Evolutionary conservation across 2,329 filamentous ascomycete species (phyloP).

Genomic region (Fusarium guadeloupense): DNA sequence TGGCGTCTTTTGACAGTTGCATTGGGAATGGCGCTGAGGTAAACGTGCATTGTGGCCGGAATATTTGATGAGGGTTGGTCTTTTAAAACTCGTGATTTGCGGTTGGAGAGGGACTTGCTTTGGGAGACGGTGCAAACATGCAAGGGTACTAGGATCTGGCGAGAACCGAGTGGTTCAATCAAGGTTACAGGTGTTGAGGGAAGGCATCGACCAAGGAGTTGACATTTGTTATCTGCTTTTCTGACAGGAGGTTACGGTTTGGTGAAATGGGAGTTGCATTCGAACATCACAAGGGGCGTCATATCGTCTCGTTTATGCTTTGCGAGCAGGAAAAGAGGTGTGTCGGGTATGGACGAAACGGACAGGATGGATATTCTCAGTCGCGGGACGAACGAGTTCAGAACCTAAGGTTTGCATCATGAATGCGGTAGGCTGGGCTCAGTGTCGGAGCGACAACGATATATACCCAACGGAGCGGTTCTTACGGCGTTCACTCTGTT

Average conservation of each 20-base stretch:
- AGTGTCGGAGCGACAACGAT: conserved; percentile 30
- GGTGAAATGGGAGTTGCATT: conserved; percentile 43
- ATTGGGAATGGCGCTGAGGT: conserved; percentile 43
- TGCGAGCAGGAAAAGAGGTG: conserved; percentile 22
- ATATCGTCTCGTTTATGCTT: conserved; percentile 39
- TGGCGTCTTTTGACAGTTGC: conserved; percentile 34
- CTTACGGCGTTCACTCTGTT: conserved; percentile 37
- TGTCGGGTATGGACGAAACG: conserved; percentile 25
- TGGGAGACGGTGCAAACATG: conserved; percentile 13
- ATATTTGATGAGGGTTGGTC: conserved; percentile 23
- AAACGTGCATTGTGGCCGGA: conserved; percentile 37
- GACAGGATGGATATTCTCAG: conserved; percentile 26
- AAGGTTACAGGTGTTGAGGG: conserved; percentile 33
- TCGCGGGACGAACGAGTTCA: conserved; percentile 19
- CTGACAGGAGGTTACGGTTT: conserved; percentile 31
- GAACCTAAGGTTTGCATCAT: conserved; percentile 26
- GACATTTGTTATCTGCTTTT: conserved; percentile 37
- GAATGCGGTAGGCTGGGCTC: conserved; percentile 16
- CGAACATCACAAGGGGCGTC: conserved; percentile 41
- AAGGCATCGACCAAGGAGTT: conserved; percentile 44
- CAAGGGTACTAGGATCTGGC: conserved; percentile 32
- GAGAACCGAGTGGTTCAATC: conserved; percentile 33
- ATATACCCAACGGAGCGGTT: conserved; percentile 42
- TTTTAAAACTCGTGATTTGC: conserved; percentile 14
- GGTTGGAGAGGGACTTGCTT: conserved; percentile 13